Conservation (phyloP, 2,329 filamentous ascomycete genomes). For the Scedosporium dehoogii region DNA sequence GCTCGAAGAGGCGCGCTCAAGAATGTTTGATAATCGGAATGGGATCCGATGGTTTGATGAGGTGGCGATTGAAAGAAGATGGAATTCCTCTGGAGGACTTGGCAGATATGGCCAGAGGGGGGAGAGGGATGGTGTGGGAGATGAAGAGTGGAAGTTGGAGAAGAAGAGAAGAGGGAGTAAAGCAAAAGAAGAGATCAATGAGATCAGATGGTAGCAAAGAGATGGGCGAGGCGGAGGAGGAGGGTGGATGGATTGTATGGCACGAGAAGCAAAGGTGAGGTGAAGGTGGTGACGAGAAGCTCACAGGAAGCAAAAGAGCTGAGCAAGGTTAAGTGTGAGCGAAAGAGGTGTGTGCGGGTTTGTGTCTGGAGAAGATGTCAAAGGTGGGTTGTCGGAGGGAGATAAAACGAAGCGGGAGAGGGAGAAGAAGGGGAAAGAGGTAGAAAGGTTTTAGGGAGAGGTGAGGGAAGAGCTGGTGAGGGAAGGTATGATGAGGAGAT, state of each 20-base stretch:
- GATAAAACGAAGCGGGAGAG: slow-evolving; percentile 15
- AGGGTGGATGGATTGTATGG: slow-evolving; percentile 13
- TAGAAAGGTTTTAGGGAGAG: slow-evolving; percentile 1
- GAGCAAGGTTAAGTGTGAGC: slow-evolving; percentile 10
- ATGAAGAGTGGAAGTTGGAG: slow-evolving; percentile 8
- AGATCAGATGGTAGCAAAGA: neutral
- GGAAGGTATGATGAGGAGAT: neutral
- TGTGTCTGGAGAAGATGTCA: slow-evolving; percentile 10
- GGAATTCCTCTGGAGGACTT: neutral
- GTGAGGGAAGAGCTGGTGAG: slow-evolving; percentile 3
- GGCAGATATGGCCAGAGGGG: neutral
- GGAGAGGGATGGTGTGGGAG: slow-evolving; percentile 12
- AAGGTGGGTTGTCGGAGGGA: slow-evolving; percentile 15
- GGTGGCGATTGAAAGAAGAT: neutral
- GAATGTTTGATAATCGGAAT: neutral
- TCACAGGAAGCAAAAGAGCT: slow-evolving; percentile 13
- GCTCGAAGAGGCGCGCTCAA: neutral
- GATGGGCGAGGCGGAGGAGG: slow-evolving; percentile 10
- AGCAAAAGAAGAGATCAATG: neutral
- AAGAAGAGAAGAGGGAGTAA: slow-evolving; percentile 13
- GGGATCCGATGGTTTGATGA: neutral
- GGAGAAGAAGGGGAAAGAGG: slow-evolving; percentile 9
- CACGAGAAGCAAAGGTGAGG: slow-evolving; percentile 10
- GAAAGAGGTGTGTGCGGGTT: neutral
- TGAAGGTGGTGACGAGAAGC: slow-evolving; percentile 15